phyloP scores from a whole-genome alignment of 805 yeast species.

The Nakazawaea peltata region DNA sequence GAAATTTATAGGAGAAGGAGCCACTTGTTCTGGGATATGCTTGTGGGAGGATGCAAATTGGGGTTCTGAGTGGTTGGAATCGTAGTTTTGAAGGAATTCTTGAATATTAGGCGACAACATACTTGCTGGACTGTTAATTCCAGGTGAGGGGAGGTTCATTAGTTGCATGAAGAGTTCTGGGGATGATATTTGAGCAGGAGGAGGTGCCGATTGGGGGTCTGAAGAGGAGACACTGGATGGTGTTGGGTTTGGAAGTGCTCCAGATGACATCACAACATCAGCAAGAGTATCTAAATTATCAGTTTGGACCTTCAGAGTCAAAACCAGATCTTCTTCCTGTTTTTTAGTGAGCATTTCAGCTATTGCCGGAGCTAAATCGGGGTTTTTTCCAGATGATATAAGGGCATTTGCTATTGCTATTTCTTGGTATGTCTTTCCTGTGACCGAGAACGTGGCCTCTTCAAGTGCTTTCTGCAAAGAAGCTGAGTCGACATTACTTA shows the following conservation, averaged over 20 bases:
- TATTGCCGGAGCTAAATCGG: constrained; percentile 26
- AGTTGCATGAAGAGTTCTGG: too few species aligned
- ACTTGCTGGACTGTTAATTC: background rate
- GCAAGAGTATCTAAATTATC: too few species aligned
- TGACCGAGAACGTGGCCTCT: constrained; percentile 46
- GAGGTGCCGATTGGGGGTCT: too few species aligned
- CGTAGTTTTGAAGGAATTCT: constrained; percentile 3
- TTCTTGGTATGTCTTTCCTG: constrained; percentile 45
- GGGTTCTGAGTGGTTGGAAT: background rate
- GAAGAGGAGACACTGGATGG: too few species aligned
- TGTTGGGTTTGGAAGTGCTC: too few species aligned
- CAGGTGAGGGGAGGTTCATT: background rate
- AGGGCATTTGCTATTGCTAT: constrained; percentile 42
- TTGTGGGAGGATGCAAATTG: too few species aligned
- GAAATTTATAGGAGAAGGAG: constrained; percentile 18
- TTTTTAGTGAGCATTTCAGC: constrained; percentile 9
- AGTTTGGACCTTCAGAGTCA: too few species aligned
- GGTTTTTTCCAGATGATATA: constrained; percentile 43
- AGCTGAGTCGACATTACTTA: constrained; percentile 6
- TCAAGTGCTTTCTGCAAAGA: constrained; percentile 39
- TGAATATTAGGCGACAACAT: constrained; percentile 5
- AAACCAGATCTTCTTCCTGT: background rate
- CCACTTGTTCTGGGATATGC: constrained; percentile 15
- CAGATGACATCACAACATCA: too few species aligned
- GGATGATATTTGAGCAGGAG: too few species aligned